Base-by-base conservation (phyloP, 768 basidiomycete genomes). In the Lanmaoa pseudosensibilis region DNA sequence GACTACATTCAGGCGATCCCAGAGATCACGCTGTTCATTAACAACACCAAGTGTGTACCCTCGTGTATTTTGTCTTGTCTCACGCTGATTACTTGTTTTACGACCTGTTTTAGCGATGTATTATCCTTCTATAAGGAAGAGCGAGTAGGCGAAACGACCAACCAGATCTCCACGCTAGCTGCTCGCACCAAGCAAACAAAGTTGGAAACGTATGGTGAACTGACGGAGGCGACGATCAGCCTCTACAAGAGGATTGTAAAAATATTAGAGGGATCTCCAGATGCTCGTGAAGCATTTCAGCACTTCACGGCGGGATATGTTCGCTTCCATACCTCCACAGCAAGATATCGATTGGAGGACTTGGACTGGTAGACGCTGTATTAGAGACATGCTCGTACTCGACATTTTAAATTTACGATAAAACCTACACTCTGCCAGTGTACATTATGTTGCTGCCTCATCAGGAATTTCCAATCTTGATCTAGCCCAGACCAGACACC, bases 61-160 rank as follows among this genome's bases (percentile, higher is more conserved):
- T 27, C 3, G 27, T 27, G 27, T 27, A 27, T 4, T 6, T 18
- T 25, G 16, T 23, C 8, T 5, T 41, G 12, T 37, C 32, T 33
- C 23, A n/a, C 2, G 11, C 39, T 7, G 21, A n/a, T 34, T n/a
- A 3, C 2, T 3, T 33, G 15, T 32, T n/a, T 43, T 5, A 52
- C 12, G 8, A 18, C 18, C 2, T 25, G 4, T 30, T 64, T 39
- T 23, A 78, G 77, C 54, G 77, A 79, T 36, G 60, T 78, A 30
- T 58, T 77, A 2, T 77, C 73, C 0, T 78, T 78, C 52, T 74
- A 78, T 55, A 71, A 78, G 54, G 78, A 79, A 66, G 77, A 78
- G 49, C 51, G 65, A 2, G 65, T 51, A 0, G 71, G 69, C 3
- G 78, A 78, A 50, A 54, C 57, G 5, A 66, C 69, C 36, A 78